Conservation (phyloP, 805 yeast species). For the Tetrapisispora phaffii region DNA sequence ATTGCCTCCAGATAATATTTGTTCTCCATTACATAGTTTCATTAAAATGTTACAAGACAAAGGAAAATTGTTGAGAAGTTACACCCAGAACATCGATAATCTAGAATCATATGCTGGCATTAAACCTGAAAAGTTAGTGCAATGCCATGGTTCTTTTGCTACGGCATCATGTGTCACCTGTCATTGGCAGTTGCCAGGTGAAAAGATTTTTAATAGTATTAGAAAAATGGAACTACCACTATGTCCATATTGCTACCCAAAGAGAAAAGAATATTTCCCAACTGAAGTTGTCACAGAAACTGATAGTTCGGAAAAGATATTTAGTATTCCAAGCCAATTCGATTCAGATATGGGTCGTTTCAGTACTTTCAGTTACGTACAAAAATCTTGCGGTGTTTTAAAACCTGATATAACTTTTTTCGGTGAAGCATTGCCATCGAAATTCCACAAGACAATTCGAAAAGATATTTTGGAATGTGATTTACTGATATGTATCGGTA, state of each 20-base stretch:
- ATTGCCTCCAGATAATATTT: slow-evolving; percentile 57
- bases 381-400: slow-evolving; percentile 63
- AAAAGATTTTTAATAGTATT: slow-evolving; percentile 49
- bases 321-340: not conserved
- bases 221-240: slow-evolving; percentile 51
- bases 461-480: slow-evolving; percentile 65
- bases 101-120: slow-evolving; percentile 73
- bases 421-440: slow-evolving; percentile 70
- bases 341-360: not conserved
- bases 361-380: slow-evolving; percentile 3
- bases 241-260: slow-evolving; percentile 55
- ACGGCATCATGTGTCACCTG: slow-evolving; percentile 78
- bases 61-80: slow-evolving; percentile 68
- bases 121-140: slow-evolving; percentile 54
- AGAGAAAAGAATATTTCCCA: slow-evolving; percentile 30
- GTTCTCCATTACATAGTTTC: slow-evolving; percentile 74
- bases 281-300: slow-evolving; percentile 5
- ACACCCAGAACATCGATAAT: slow-evolving; percentile 87
- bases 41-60: slow-evolving; percentile 62
- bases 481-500: slow-evolving; percentile 74
- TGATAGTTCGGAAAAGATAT: not conserved
- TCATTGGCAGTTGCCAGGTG: slow-evolving; percentile 54
- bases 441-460: slow-evolving; percentile 49
- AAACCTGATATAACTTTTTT: slow-evolving; percentile 91
- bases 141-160: slow-evolving; percentile 90